A percentile compares a stretch with the other conserved stretches of the same genome.
phyloP scores from a whole-genome alignment of 2,329 filamentous ascomycete genomes.

The Clarireedia homoeocarpa region DNA sequence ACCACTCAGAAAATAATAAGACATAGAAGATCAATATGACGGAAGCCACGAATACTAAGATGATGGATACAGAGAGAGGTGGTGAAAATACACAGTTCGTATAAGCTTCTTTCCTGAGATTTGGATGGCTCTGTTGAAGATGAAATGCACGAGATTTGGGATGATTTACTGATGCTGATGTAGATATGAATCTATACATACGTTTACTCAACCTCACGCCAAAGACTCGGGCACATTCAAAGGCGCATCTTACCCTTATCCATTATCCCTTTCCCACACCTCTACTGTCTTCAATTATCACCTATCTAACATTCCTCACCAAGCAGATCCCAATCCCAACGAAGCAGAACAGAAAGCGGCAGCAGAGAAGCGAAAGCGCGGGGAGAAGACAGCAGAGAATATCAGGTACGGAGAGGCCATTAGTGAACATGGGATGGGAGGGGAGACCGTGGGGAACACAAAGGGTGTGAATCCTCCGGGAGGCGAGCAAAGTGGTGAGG shows the following conservation, averaged over 20 bases:
- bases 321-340: conserved; percentile 9
- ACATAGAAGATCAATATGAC: conserved; percentile 7
- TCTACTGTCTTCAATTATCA: background rate
- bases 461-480: background rate
- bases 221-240: conserved; percentile 51
- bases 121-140: background rate
- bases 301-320: background rate
- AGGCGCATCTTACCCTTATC: conserved; percentile 29
- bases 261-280: background rate
- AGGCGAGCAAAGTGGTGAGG: conserved; percentile 31
- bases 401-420: conserved; percentile 49
- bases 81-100: conserved; percentile 51
- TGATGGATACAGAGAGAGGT: conserved; percentile 52
- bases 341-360: conserved; percentile 9
- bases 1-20: background rate
- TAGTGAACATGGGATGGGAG: conserved; percentile 47
- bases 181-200: conserved; percentile 51
- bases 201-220: conserved; percentile 39
- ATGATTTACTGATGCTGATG: background rate
- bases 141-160: background rate
- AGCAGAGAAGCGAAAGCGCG: conserved; percentile 28
- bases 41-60: conserved; percentile 27
- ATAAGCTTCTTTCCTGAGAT: background rate
- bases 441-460: conserved; percentile 37
- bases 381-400: conserved; percentile 42